Base-by-base conservation (phyloP, 2,329 filamentous ascomycete species). In the Claviceps sp. region DNA sequence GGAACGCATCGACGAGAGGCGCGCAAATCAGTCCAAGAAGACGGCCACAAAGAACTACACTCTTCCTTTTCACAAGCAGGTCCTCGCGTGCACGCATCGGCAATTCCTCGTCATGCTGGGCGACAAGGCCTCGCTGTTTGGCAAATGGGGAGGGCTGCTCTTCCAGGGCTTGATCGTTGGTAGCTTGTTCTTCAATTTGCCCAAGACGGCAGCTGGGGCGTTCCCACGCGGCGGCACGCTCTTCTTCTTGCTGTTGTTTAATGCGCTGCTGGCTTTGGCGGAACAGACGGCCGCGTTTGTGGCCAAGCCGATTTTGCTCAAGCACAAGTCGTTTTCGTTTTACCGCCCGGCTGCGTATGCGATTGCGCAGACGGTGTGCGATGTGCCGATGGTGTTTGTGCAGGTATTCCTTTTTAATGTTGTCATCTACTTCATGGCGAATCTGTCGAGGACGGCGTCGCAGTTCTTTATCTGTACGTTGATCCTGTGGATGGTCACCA, bases 61-160 rank as follows among this genome's bases (percentile, higher is more conserved):
- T 0, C 80, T 93, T 37, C 84, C 83, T 3, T 86, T 91, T 61
- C 68, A 77, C 44, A 77, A 82, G 22, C 88, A 94, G 65, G 84
- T 93, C 4, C 61, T 78, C 18, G 81, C 82, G 5, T 73, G 84
- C 67, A 86, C 85, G 0, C 75, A 82, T 54, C 79, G 88, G 18
- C 86, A 94, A 63, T 84, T 89, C 60, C 88, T 86, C 80, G 76
- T 94, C 34, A 78, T 89, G 30, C 77, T 79, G 62, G 87, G 88
- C 42, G 86, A 94, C 65, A 81, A 75, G 52, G 82, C 82, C 0
- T 86, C 86, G 0, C 72, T 93, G 0, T 84, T 84, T 61, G 91
- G 86, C 22, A 93, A 93, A 62, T 78, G 85, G 61, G 85, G 88
- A 62, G 88, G 88, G 58, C 84, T 90, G 52, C 65, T 93, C 46